phyloP scores from a whole-genome alignment of 2,329 filamentous ascomycete genomes.

The Exophiala phaeomuriformis region DNA sequence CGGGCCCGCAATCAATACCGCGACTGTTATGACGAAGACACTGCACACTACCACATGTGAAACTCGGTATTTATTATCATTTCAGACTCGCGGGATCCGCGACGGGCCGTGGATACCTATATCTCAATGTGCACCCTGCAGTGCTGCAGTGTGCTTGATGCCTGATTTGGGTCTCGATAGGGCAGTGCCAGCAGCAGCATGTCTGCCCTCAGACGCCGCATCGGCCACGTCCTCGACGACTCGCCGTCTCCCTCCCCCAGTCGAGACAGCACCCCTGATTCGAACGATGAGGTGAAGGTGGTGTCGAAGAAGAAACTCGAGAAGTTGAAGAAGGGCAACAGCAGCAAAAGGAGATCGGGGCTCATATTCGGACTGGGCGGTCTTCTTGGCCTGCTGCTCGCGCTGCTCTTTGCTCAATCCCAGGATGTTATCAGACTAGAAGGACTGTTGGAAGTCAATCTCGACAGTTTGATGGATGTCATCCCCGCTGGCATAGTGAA shows the following conservation, averaged over 20 bases:
- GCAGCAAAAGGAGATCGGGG: constrained; percentile 65
- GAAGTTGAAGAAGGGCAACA: constrained; percentile 29
- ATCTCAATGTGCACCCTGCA: neutral
- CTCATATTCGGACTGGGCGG: constrained; percentile 84
- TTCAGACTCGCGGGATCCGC: neutral
- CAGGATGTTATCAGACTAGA: constrained; percentile 87
- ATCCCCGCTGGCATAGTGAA: constrained; percentile 77
- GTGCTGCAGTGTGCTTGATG: neutral
- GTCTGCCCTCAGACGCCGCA: constrained; percentile 39
- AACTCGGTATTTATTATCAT: neutral
- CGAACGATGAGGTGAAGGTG: constrained; percentile 42
- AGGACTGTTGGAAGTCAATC: constrained; percentile 60
- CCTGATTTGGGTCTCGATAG: neutral
- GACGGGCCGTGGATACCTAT: too few species aligned
- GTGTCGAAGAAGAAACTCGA: constrained; percentile 46
- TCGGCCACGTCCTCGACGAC: constrained; percentile 33
- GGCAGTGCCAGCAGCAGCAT: constrained; percentile 18
- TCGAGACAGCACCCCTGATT: constrained; percentile 26
- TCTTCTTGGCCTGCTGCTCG: constrained; percentile 80
- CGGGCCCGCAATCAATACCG: neutral
- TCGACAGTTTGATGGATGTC: constrained; percentile 80
- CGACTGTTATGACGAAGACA: neutral
- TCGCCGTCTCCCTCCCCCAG: constrained; percentile 23
- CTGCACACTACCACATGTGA: constrained; percentile 4
- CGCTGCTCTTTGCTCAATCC: constrained; percentile 80